These are phyloP conservation scores for Fusarium citri DNA, from an alignment of 2,329 filamentous ascomycete genomes.

Conservation along the genomic window DNA sequence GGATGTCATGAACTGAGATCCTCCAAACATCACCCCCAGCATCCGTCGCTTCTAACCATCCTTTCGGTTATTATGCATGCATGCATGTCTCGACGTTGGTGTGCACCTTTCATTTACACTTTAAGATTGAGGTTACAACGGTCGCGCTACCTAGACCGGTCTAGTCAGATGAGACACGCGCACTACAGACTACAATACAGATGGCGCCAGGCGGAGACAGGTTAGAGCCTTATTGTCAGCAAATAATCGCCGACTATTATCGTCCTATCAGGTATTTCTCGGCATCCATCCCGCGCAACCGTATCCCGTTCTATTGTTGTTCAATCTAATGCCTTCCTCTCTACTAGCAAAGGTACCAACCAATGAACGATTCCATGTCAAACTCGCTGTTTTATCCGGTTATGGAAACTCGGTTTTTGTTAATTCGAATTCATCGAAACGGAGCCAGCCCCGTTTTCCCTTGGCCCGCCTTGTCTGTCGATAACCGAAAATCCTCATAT, in stretches of 20 bases:
- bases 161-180: constrained; percentile 4
- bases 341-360: background rate
- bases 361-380: background rate
- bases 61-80: constrained; percentile 8
- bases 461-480: constrained; percentile 7
- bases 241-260: constrained; percentile 17
- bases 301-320: constrained; percentile 9
- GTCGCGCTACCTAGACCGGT: background rate
- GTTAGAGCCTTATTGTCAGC: background rate
- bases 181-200: background rate
- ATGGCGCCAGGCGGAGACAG: background rate
- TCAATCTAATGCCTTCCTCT: background rate
- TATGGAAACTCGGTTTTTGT: background rate
- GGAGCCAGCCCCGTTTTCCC: background rate
- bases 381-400: constrained; percentile 1
- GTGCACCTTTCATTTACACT: constrained; percentile 17
- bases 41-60: background rate
- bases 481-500: constrained; percentile 22
- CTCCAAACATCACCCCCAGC: background rate
- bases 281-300: constrained; percentile 42
- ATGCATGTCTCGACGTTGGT: background rate
- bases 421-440: background rate
- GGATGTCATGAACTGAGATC: background rate
- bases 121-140: constrained; percentile 15
- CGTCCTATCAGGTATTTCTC: constrained; percentile 20